Conservation (phyloP, 2,329 filamentous ascomycete genomes). For the Elsinoe perseae region DNA sequence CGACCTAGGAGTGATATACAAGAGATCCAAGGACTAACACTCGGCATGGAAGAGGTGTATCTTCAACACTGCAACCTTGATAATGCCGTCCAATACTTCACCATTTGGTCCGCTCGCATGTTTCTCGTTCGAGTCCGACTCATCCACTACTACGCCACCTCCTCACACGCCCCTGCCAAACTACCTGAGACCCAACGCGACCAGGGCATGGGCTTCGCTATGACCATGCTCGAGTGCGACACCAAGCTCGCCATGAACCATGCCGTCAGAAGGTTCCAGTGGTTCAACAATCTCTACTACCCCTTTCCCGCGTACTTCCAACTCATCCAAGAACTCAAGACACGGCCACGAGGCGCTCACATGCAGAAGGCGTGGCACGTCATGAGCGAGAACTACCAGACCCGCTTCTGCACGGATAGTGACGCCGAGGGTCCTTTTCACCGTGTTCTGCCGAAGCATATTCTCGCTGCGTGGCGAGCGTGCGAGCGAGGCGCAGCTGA, state of each 20-base stretch:
- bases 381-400: conserved; percentile 41
- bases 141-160: conserved; percentile 40
- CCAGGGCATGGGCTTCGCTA: conserved; percentile 27
- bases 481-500: conserved; percentile 27
- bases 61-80: conserved; percentile 36
- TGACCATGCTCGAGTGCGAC: conserved; percentile 40
- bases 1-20: conserved; percentile 31
- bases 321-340: conserved; percentile 37
- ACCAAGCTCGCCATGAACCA: conserved; percentile 39
- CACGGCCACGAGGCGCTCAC: conserved; percentile 30
- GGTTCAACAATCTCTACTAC: conserved; percentile 40
- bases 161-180: conserved; percentile 16
- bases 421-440: conserved; percentile 25
- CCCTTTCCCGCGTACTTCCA: conserved; percentile 45
- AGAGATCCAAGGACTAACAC: conserved; percentile 22
- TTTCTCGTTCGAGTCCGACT: conserved; percentile 45
- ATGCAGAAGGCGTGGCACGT: conserved; percentile 36
- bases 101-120: conserved; percentile 39
- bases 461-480: conserved; percentile 57
- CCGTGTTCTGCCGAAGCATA: conserved; percentile 45
- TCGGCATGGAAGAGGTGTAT: conserved; percentile 40
- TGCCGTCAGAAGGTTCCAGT: conserved; percentile 35
- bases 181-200: conserved; percentile 25
- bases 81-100: conserved; percentile 42
- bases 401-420: conserved; percentile 25